Evolutionary conservation across 768 basidiomycete species (phyloP).

Genomic region (Hydnum rufescens): DNA sequence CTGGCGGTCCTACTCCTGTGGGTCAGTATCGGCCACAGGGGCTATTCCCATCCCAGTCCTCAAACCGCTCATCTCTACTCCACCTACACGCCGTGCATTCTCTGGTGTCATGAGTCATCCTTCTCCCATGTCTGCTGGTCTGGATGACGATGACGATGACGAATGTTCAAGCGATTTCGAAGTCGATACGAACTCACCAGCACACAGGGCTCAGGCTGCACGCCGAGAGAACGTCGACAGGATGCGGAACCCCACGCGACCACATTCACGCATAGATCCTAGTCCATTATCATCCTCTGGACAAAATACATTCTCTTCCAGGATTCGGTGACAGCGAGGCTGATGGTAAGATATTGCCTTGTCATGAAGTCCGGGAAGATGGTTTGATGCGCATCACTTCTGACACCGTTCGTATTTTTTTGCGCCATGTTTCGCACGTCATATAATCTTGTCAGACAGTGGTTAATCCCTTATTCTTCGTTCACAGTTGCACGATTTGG

Average conservation of each 20-base stretch:
- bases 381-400: conserved; percentile 79
- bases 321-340: conserved; percentile 90
- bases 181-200: neutral
- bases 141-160: conserved; percentile 22
- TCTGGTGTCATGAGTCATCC: neutral
- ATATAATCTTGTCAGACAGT: no score
- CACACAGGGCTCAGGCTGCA: neutral
- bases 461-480: no score
- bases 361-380: conserved; percentile 84
- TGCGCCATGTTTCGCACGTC: no score
- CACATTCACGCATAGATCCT: conserved; percentile 26
- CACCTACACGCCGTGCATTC: conserved; percentile 3
- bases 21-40: neutral
- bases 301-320: conserved; percentile 29
- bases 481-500: conserved; percentile 20
- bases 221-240: conserved; percentile 19
- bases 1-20: neutral
- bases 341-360: conserved; percentile 82
- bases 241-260: conserved; percentile 16
- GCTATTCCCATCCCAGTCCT: neutral
- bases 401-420: conserved; percentile 34
- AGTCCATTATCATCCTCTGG: neutral
- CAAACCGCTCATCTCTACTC: neutral
- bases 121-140: neutral
- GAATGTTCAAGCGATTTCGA: conserved; percentile 12